phyloP scores from a whole-genome alignment of 2,329 filamentous ascomycete species.

The Epichloe festucae region DNA sequence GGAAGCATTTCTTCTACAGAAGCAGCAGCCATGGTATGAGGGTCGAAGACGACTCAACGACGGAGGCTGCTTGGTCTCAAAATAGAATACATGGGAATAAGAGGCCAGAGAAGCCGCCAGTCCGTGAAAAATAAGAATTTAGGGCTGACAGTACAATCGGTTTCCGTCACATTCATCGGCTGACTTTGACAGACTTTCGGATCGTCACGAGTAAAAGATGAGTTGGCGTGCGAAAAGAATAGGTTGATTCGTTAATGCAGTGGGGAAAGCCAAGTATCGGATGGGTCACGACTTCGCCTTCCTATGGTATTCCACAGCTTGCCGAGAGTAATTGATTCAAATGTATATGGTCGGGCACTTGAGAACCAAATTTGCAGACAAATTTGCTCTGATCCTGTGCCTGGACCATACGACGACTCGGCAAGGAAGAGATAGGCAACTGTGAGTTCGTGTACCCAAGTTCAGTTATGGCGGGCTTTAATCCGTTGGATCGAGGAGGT shows the following conservation, averaged over 20 bases:
- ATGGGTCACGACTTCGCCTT: background rate
- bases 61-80: slow-evolving; percentile 5
- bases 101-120: background rate
- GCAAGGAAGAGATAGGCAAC: background rate
- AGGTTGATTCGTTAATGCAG: background rate
- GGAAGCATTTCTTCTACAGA: slow-evolving; percentile 27
- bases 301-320: background rate
- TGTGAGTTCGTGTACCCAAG: background rate
- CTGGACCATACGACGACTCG: background rate
- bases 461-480: background rate
- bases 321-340: background rate
- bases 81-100: slow-evolving; percentile 15
- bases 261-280: background rate
- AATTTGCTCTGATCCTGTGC: background rate
- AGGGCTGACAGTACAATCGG: no score
- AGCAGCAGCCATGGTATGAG: slow-evolving; percentile 17
- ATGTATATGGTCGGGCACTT: background rate
- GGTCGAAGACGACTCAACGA: slow-evolving; percentile 5
- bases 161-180: no score
- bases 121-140: background rate
- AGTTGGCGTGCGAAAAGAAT: background rate
- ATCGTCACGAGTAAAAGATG: background rate
- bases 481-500: background rate
- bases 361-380: background rate
- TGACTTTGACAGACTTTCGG: background rate